Base-by-base conservation (phyloP, 78 protist genomes). In the Dictyostelium firmibasis region DNA sequence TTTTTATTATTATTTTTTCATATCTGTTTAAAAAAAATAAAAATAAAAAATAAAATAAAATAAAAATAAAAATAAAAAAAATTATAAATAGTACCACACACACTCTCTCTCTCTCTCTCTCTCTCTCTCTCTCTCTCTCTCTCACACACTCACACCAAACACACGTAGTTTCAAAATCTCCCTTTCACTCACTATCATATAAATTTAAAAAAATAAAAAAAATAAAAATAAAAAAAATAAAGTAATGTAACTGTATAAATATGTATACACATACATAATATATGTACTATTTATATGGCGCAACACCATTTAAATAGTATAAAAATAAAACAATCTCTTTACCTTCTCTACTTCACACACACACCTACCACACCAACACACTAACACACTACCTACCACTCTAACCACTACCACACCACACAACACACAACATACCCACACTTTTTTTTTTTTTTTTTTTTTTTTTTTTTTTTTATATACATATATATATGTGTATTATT, bases 331-430 rank as follows among this genome's bases (percentile, higher is more conserved):
- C 62, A 50, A 50, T 50, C 62, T 50, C 62, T 50, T 50, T 50
- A 50, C 62, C 62, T 50, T 50, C 70, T 62, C 70, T 62, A 62
- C 70, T 62, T 62, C 70, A 62, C 70, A 64, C 74, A 64, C 74
- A 64, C 14, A 6, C 75, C 11, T 9, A 9, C 74, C 75, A 67
- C 75, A 62, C 72, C 6, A 20, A 29, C 72, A 62, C 72, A 53
- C 64, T n/a, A n/a, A n/a, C 20, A 16, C 20, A 16, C 20, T 6
- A 16, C 20, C 20, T 14, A 16, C 14, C 14, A 53, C 20, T 4
- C n/a, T n/a, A n/a, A n/a, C 9, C 20, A n/a, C 31, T 27, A 67
- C 67, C 67, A 11, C 75, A 67, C 75, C 75, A 67, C 75, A 67
- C 74, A 64, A 67, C 75, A 67, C 33, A n/a, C 75, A 67, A 3